These are phyloP conservation scores for Skeletonema marinoi DNA, from an alignment of 108 stramenopile genomes.

Conservation along the genomic window DNA sequence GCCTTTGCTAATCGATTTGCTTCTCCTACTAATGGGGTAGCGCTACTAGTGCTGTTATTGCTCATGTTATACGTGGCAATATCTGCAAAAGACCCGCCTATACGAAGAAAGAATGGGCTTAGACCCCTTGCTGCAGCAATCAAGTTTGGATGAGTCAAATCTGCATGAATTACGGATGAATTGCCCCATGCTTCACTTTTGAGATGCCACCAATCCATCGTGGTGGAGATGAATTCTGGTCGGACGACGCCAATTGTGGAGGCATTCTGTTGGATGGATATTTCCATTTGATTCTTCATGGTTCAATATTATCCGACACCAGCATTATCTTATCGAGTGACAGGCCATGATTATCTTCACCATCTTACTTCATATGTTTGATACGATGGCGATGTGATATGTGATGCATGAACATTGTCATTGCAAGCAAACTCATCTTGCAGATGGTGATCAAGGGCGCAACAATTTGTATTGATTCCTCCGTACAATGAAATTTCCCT, in stretches of 20 bases:
- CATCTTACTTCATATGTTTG: too few species aligned
- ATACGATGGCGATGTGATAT: too few species aligned
- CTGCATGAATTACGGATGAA: conserved; percentile 24
- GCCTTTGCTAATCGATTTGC: not conserved
- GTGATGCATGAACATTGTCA: too few species aligned
- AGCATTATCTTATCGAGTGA: not conserved
- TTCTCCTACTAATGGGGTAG: not conserved
- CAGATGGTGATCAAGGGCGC: too few species aligned
- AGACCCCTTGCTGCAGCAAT: conserved; percentile 14
- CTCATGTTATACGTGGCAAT: conserved; percentile 21
- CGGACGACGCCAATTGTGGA: conserved; percentile 3
- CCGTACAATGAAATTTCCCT: too few species aligned
- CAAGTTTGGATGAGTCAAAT: conserved; percentile 19
- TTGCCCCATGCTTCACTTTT: conserved; percentile 23
- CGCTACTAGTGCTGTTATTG: not conserved
- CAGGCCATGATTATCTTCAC: too few species aligned
- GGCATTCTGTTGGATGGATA: not conserved
- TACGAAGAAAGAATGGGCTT: conserved; percentile 19
- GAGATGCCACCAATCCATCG: conserved; percentile 36
- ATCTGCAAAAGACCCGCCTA: conserved; percentile 45
- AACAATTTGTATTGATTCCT: too few species aligned
- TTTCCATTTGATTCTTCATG: not conserved
- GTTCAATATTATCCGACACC: not conserved
- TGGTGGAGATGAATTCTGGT: conserved; percentile 34
- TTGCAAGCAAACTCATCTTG: too few species aligned